phyloP scores from a whole-genome alignment of 192 early-diverging fungal species.

The Gaertneriomyces semiglobifer region DNA sequence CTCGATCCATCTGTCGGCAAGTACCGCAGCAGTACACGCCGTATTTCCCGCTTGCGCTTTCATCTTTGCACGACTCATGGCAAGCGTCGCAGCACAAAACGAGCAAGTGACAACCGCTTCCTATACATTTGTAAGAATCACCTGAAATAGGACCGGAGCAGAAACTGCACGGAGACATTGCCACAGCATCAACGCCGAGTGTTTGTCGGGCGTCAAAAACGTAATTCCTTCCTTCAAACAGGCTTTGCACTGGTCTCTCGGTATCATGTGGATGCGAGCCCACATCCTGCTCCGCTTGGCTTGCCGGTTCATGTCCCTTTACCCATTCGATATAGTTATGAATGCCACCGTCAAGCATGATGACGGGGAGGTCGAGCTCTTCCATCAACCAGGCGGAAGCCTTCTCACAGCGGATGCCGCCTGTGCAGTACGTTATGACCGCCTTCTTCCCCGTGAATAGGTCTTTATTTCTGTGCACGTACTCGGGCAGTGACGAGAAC shows the following conservation, averaged over 20 bases:
- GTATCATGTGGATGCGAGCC: constrained; percentile 18
- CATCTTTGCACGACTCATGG: background rate
- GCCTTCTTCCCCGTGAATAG: constrained; percentile 45
- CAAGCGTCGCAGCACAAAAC: constrained; percentile 42
- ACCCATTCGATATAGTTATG: constrained; percentile 71
- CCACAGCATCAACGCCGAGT: background rate
- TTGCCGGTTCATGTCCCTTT: constrained; percentile 28
- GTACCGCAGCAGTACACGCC: constrained; percentile 41
- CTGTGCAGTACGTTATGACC: constrained; percentile 70
- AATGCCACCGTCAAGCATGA: constrained; percentile 67
- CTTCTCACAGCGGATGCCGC: constrained; percentile 57
- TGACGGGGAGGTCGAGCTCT: constrained; percentile 36
- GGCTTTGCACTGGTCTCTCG: background rate
- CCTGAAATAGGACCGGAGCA: constrained; percentile 40
- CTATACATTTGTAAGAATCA: constrained; percentile 49
- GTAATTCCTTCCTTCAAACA: constrained; percentile 68
- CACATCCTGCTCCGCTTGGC: background rate
- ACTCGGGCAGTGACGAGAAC: constrained; percentile 61
- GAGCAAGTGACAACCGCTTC: constrained; percentile 51
- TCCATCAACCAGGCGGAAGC: constrained; percentile 51
- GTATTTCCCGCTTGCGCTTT: background rate
- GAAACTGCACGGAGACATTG: constrained; percentile 19
- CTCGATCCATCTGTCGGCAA: constrained; percentile 23
- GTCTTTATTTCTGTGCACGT: constrained; percentile 44
- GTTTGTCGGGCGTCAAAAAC: constrained; percentile 68